A percentile compares a stretch with the other conserved stretches of the same genome.
Conservation (phyloP, 805 yeast genomes). For the Ogataea zsoltii region DNA sequence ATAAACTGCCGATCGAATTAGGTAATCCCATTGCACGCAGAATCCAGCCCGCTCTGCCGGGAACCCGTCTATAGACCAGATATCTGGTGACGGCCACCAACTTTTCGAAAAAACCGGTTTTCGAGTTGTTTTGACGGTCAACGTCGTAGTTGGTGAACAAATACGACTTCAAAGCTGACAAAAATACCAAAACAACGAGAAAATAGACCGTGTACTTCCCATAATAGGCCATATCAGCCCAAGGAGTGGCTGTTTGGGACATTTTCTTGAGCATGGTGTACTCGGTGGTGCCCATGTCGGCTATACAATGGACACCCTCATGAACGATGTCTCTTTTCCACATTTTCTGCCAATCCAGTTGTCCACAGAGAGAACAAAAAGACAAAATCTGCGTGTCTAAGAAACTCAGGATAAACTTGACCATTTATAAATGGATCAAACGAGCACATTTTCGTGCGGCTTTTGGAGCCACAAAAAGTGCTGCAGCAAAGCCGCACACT, state of each 20-base stretch:
- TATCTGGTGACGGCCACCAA: conserved; percentile 33
- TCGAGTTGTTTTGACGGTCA: conserved; percentile 13
- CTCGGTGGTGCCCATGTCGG: conserved; percentile 30
- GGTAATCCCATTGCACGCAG: conserved; percentile 40
- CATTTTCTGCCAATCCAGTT: too few relatives aligned
- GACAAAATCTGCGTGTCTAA: too few relatives aligned
- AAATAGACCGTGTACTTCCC: conserved; percentile 43
- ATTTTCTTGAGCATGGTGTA: conserved; percentile 23
- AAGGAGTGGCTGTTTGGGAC: conserved; percentile 35
- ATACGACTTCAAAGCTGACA: conserved; percentile 35
- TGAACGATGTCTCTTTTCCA: conserved; percentile 18
- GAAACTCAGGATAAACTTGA: too few relatives aligned
- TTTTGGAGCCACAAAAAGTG: too few relatives aligned
- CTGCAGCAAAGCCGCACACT: too few relatives aligned
- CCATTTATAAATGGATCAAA: too few relatives aligned
- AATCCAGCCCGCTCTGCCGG: conserved; percentile 30
- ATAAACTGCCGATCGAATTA: conserved; percentile 37
- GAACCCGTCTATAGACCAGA: conserved; percentile 35
- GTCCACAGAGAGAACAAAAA: too few relatives aligned
- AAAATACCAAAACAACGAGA: conserved; percentile 38
- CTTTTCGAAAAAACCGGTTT: conserved; percentile 18
- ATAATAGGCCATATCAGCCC: conserved; percentile 35
- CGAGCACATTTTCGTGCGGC: too few relatives aligned
- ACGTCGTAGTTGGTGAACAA: conserved; percentile 19
- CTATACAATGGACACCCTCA: conserved; percentile 42